Percentiles rank a stretch among this genome's conserved stretches.
phyloP scores from a whole-genome alignment of 805 yeast genomes.

The Limtongozyma cylindracea region DNA sequence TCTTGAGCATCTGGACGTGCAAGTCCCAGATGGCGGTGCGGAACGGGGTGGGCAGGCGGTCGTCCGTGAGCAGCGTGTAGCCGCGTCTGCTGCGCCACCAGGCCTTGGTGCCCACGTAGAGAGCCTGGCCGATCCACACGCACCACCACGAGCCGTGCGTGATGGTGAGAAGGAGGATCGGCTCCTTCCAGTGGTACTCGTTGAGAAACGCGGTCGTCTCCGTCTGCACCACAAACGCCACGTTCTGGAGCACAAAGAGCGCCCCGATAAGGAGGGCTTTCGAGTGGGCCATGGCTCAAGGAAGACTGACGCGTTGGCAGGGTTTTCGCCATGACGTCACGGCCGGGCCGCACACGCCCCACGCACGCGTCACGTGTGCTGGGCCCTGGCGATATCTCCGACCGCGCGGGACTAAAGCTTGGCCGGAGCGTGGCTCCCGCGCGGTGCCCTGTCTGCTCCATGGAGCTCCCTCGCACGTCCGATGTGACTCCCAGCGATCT shows the following conservation, averaged over 20 bases:
- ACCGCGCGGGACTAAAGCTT: no score
- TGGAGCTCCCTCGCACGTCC: no score
- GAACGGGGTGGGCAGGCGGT: neutral
- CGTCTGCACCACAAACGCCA: constrained; percentile 55
- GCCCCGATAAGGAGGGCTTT: constrained; percentile 10
- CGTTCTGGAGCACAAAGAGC: constrained; percentile 10
- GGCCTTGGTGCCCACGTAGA: constrained; percentile 15
- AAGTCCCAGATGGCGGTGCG: constrained; percentile 7
- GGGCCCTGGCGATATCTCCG: no score
- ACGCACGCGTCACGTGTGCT: no score
- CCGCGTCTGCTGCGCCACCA: constrained; percentile 3
- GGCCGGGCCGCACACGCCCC: no score
- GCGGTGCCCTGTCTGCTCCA: no score
- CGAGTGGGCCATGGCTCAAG: constrained; percentile 1
- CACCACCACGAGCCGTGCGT: constrained; percentile 66
- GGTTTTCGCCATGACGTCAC: no score
- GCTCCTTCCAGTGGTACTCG: constrained; percentile 32
- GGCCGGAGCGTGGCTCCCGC: no score
- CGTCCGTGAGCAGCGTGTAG: constrained; percentile 1
- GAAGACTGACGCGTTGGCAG: neutral
- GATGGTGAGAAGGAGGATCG: constrained; percentile 32
- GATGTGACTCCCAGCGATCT: no score
- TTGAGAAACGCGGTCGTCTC: constrained; percentile 56
- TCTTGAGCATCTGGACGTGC: constrained; percentile 9
- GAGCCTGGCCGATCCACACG: constrained; percentile 46